These are phyloP conservation scores for Colletotrichum magnum DNA, from an alignment of 2,329 filamentous ascomycete genomes.

Conservation along the genomic window DNA sequence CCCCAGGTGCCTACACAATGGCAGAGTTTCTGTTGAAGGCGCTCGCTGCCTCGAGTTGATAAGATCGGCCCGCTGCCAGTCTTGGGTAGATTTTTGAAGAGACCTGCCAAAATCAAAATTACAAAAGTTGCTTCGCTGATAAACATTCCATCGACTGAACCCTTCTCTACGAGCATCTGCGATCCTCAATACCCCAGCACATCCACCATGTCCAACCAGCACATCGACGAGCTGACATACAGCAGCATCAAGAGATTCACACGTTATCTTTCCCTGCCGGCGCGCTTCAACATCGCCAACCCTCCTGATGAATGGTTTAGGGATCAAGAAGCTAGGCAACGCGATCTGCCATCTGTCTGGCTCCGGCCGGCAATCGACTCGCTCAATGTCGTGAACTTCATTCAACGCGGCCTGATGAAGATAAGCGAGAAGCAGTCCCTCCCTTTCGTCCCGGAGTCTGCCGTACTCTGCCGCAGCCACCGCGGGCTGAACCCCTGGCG, in stretches of 20 bases:
- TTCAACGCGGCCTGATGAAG: slow-evolving; percentile 51
- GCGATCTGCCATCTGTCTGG: slow-evolving; percentile 45
- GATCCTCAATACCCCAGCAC: neutral
- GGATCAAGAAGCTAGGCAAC: slow-evolving; percentile 49
- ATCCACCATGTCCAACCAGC: slow-evolving; percentile 20
- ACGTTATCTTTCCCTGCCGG: slow-evolving; percentile 54
- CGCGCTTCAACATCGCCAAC: slow-evolving; percentile 46
- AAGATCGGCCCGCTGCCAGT: neutral
- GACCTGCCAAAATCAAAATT: too few species aligned
- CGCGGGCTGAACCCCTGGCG: slow-evolving; percentile 57
- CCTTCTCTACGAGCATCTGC: too few species aligned
- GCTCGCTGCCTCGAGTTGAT: neutral
- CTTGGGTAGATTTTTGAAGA: too few species aligned
- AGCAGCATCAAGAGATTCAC: slow-evolving; percentile 52
- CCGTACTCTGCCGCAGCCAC: slow-evolving; percentile 59
- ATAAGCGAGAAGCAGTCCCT: slow-evolving; percentile 48
- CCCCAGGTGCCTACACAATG: neutral
- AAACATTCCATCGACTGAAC: too few species aligned
- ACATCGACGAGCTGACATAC: slow-evolving; percentile 42
- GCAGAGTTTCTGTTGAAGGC: slow-evolving; percentile 4
- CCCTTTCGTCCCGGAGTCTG: slow-evolving; percentile 46
- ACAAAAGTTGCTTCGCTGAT: too few species aligned
- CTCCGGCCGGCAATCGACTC: slow-evolving; percentile 44
- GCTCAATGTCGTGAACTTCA: slow-evolving; percentile 45
- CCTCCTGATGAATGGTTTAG: slow-evolving; percentile 54